phyloP scores from a whole-genome alignment of 306 rosid species.

The Biancaea sappan region DNA sequence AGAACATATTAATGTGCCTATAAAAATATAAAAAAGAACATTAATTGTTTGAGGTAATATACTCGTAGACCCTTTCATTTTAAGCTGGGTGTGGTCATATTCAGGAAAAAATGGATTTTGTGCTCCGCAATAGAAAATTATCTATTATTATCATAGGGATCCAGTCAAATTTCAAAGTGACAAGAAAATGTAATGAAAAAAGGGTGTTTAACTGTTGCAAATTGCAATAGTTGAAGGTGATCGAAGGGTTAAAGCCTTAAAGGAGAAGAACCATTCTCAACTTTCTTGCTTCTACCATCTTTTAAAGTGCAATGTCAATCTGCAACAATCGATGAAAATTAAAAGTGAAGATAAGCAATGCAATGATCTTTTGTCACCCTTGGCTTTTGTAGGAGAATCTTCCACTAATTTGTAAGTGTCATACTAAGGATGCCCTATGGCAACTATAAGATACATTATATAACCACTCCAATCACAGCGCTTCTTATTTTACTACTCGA shows the following conservation, averaged over 20 bases:
- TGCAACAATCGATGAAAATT: not conserved
- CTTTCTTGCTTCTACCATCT: not conserved
- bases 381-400: not conserved
- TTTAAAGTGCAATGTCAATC: not conserved
- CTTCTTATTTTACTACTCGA: not conserved
- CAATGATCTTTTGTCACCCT: not conserved
- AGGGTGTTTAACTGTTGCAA: not conserved
- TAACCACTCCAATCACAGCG: not conserved
- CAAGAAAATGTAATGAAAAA: not conserved
- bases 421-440: not conserved
- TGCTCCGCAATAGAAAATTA: not conserved
- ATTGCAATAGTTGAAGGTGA: constrained; percentile 4
- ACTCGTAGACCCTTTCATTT: not conserved
- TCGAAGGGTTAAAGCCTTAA: not conserved
- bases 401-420: not conserved
- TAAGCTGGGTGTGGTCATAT: not conserved
- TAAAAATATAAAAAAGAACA: not conserved
- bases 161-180: not conserved
- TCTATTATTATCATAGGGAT: not conserved
- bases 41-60: not conserved
- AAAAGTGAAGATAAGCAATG: not conserved
- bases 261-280: not conserved
- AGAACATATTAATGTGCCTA: constrained; percentile 6
- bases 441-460: not conserved
- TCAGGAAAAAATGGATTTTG: not conserved